Evolutionary conservation across 257 asterid genomes (phyloP).

Genomic region (Catharanthus roseus): DNA sequence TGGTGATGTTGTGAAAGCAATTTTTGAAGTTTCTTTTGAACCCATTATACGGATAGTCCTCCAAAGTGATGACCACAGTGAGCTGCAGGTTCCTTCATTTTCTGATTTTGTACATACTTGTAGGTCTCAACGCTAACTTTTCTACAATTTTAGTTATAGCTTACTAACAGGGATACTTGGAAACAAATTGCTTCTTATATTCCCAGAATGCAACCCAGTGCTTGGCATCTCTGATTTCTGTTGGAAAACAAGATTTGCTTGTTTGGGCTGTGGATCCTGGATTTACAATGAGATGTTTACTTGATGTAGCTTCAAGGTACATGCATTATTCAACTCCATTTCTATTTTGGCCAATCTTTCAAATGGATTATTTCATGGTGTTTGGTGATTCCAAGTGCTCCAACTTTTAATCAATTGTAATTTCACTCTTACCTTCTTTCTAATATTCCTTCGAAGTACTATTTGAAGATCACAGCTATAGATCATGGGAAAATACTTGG

Average conservation of each 20-base stretch:
- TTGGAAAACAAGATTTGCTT: conserved; percentile 88
- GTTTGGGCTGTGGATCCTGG: conserved; percentile 83
- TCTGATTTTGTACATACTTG: conserved; percentile 14
- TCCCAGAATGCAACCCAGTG: conserved; percentile 90
- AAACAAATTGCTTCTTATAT: conserved; percentile 13
- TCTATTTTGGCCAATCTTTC: neutral
- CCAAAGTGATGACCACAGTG: conserved; percentile 81
- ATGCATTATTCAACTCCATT: conserved; percentile 10
- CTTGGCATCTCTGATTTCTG: conserved; percentile 77
- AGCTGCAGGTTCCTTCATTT: conserved; percentile 67
- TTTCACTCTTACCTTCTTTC: neutral
- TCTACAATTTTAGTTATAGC: conserved; percentile 9
- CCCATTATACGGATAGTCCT: conserved; percentile 68
- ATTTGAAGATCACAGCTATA: neutral
- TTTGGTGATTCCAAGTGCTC: neutral
- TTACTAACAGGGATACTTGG: neutral
- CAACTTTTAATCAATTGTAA: neutral
- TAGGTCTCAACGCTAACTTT: conserved; percentile 6
- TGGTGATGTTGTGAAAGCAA: conserved; percentile 68
- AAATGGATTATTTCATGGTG: neutral
- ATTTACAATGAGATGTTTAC: conserved; percentile 80
- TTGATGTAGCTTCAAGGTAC: conserved; percentile 94
- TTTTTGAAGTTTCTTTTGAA: conserved; percentile 65
- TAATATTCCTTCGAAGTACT: neutral
- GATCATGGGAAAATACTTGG: neutral